These are phyloP conservation scores for Metarhizium anisopliae DNA, from an alignment of 2,329 filamentous ascomycete genomes.

Conservation along the genomic window DNA sequence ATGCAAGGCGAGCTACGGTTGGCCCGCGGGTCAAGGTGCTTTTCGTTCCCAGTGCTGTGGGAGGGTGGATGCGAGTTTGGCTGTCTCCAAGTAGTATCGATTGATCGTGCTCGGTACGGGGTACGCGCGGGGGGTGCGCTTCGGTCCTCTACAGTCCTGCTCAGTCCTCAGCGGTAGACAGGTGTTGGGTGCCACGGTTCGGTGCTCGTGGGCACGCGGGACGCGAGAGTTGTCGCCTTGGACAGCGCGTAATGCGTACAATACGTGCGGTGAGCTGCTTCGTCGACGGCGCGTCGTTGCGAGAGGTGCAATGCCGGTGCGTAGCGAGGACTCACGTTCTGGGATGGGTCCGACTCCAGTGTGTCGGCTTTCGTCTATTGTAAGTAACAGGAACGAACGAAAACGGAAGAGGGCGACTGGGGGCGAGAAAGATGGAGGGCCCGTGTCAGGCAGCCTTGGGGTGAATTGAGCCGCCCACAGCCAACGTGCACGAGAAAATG, in stretches of 20 bases:
- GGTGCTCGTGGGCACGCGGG: neutral
- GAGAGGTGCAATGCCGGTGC: neutral
- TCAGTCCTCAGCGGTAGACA: too few relatives aligned
- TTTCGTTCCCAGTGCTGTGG: neutral
- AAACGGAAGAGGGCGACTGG: neutral
- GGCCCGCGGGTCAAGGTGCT: neutral
- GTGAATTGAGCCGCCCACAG: neutral
- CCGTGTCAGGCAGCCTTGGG: neutral
- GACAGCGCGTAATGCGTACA: neutral
- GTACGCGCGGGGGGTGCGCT: too few relatives aligned
- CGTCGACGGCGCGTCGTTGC: neutral
- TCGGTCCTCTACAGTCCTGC: too few relatives aligned
- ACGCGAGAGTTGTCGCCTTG: neutral
- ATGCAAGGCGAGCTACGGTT: neutral
- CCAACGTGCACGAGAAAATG: neutral
- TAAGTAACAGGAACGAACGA: neutral
- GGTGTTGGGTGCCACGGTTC: neutral
- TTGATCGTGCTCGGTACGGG: neutral
- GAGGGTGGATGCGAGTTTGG: constrained; percentile 1
- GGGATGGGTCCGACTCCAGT: neutral
- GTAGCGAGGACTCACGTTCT: neutral
- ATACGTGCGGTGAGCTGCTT: neutral
- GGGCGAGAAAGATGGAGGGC: neutral
- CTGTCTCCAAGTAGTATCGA: neutral
- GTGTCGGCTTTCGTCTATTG: neutral